Percentiles rank a stretch among this genome's conserved stretches.
Conservation (phyloP, 2,329 filamentous ascomycete species). For the Penicillium paneum region DNA sequence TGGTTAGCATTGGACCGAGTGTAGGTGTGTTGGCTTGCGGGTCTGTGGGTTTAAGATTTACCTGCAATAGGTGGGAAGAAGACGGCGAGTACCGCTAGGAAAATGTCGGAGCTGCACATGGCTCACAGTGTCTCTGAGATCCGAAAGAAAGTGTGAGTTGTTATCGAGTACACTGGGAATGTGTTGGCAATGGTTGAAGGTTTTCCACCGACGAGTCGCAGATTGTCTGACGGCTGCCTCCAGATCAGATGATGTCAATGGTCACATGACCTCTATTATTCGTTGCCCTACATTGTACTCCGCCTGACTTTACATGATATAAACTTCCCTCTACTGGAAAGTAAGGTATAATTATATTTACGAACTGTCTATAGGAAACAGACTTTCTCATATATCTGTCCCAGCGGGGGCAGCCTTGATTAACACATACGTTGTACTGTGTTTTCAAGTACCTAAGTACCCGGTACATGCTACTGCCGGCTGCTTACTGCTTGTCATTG, state of each 20-base stretch:
- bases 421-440: background rate
- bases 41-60: slow-evolving; percentile 33
- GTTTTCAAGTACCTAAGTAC: slow-evolving; percentile 3
- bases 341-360: background rate
- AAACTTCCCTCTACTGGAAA: background rate
- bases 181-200: background rate
- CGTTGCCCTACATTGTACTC: background rate
- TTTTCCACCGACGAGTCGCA: background rate
- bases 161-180: background rate
- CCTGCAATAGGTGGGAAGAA: slow-evolving; percentile 60
- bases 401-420: background rate
- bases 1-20: slow-evolving; percentile 29
- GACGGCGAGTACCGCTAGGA: slow-evolving; percentile 59
- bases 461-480: background rate
- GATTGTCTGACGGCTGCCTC: slow-evolving; percentile 12
- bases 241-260: slow-evolving; percentile 18
- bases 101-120: slow-evolving; percentile 61
- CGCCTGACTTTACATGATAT: background rate
- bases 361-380: background rate
- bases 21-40: background rate
- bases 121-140: slow-evolving; percentile 9
- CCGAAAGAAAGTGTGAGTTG: slow-evolving; percentile 4
- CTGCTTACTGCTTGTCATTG: background rate
- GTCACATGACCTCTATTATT: slow-evolving; percentile 4
- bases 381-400: background rate